Percentiles rank a stretch among this genome's conserved stretches.
phyloP scores from a whole-genome alignment of 441 rosid species.

The Populus trichocarpa region DNA sequence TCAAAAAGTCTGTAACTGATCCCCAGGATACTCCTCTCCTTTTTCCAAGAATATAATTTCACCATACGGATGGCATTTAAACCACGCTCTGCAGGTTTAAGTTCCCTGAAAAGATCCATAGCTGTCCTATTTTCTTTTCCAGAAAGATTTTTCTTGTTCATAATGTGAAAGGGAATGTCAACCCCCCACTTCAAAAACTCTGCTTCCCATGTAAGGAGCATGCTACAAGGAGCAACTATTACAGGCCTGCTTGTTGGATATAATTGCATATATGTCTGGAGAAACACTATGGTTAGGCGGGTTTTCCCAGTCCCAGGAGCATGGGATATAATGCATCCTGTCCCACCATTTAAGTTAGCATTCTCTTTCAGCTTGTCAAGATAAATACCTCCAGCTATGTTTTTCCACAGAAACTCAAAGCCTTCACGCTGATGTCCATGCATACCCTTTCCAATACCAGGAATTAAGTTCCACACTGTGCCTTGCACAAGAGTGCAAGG shows the following conservation, averaged over 20 bases:
- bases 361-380: constrained; percentile 43
- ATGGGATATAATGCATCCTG: constrained; percentile 81
- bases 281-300: constrained; percentile 60
- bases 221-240: constrained; percentile 59
- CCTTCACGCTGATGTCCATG: constrained; percentile 71
- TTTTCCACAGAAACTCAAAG: constrained; percentile 76
- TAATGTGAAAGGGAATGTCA: constrained; percentile 47
- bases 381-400: constrained; percentile 53
- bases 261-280: constrained; percentile 47
- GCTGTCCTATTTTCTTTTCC: constrained; percentile 44
- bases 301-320: constrained; percentile 91
- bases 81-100: constrained; percentile 7
- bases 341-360: constrained; percentile 21
- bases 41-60: constrained; percentile 59
- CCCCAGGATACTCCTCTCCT: constrained; percentile 47
- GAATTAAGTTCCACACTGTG: constrained; percentile 74
- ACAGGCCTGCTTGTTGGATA: constrained; percentile 60
- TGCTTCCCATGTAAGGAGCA: constrained; percentile 67
- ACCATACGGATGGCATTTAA: constrained; percentile 28
- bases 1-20: constrained; percentile 57
- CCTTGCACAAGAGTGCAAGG: constrained; percentile 23
- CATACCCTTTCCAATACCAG: constrained; percentile 43
- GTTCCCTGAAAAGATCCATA: neutral
- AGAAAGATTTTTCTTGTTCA: constrained; percentile 41
- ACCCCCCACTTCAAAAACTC: constrained; percentile 66